Base-by-base conservation (phyloP, 257 asterid species). In the Solanum appendiculatum region DNA sequence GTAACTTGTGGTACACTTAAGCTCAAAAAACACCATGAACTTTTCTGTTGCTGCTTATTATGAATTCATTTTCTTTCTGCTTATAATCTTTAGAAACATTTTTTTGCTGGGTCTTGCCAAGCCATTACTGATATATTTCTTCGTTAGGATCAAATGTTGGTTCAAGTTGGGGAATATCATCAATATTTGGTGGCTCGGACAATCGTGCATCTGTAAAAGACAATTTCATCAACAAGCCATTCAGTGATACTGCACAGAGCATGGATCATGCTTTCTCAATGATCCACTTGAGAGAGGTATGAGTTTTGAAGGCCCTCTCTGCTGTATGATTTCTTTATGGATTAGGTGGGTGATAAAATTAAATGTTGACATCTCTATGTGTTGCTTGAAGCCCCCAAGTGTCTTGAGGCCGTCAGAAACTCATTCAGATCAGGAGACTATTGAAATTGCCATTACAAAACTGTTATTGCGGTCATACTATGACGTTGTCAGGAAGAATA, bases 111-210 rank as follows among this genome's bases (percentile, higher is more conserved):
- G 46, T 75, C 33, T 77, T 78, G 13, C 31, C 68, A 39, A 78
- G 27, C 39, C 84, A 46, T 27, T 25, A 46, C 40, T 86, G 70
- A 80, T 60, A 83, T 88, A 60, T 37, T 88, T 88, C 25, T 86
- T 33, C 31, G 31, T 85, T 94, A 94, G 98, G 90, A 86, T 90
- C 86, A 89, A 93, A 86, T 88, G 37, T 92, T 84, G 93, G 93
- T 88, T 95, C 99, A 40, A 82, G 88, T 84, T 97, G 99, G 99
- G 98, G 99, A 81, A 95, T 97, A 89, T 93, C 99, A 87, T 95
- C 99, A 39, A 96, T 97, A 78, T 96, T 97, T 87, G 99, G 99
- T 82, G 91, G 97, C 60, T 88, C 92, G 34, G 94, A 90, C 63
- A 89, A 88, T 88, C 97, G 98, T 60, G 14, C 92, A 37, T 84